Percentiles rank a stretch among this genome's conserved stretches.
Evolutionary conservation across 2,329 filamentous ascomycete species (phyloP).

Genomic region (Curvularia sp.): DNA sequence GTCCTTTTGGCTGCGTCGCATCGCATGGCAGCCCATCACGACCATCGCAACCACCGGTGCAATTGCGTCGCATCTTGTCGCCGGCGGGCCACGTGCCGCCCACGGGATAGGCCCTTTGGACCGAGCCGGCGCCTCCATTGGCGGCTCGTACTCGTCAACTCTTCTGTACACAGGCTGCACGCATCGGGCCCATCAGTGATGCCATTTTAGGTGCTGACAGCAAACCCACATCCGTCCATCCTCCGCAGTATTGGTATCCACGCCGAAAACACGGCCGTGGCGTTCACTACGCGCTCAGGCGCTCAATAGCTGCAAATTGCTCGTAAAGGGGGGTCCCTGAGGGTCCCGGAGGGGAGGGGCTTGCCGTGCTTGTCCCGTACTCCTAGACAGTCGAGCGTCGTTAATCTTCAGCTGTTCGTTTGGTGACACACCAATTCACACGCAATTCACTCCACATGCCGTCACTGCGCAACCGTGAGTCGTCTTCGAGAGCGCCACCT

Average conservation of each 20-base stretch:
- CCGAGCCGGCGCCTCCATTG: not conserved
- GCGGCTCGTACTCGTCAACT: not conserved
- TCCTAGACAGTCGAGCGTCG: not conserved
- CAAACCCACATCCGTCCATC: constrained; percentile 4
- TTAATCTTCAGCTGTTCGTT: not conserved
- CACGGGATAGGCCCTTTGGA: not conserved
- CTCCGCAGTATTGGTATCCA: constrained; percentile 14
- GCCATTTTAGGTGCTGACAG: constrained; percentile 3
- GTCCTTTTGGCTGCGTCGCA: not conserved
- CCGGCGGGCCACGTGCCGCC: not conserved
- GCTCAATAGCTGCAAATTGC: constrained; percentile 13
- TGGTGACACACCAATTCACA: not conserved
- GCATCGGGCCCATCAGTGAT: not conserved
- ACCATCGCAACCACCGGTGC: not conserved
- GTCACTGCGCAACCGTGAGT: not conserved
- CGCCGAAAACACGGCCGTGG: constrained; percentile 18
- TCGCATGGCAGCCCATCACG: not conserved
- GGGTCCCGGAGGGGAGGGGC: not conserved
- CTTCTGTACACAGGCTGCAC: not conserved
- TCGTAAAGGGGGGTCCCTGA: not conserved
- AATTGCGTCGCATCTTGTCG: not conserved
- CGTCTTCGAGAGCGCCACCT: constrained; percentile 1
- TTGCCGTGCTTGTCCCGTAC: not conserved
- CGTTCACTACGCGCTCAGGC: constrained; percentile 16
- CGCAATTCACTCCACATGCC: not conserved